Evolutionary conservation across 805 yeast species (phyloP).

Genomic region (Candida koratica): DNA sequence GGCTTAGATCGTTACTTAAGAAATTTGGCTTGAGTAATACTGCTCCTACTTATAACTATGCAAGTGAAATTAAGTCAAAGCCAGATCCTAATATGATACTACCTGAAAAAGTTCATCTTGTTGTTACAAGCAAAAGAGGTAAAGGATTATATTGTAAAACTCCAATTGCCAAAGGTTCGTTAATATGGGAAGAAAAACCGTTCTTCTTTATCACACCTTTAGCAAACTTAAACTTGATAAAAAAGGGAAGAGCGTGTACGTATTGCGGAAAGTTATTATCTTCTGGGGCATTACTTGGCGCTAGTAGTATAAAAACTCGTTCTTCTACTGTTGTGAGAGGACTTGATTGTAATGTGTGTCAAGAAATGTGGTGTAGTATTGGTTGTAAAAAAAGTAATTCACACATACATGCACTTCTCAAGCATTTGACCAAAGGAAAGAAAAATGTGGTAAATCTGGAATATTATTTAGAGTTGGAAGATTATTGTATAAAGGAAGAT

Average conservation of each 20-base stretch:
- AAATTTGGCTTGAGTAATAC: conserved; percentile 48
- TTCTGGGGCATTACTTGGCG: conserved; percentile 10
- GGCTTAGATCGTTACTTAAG: conserved; percentile 52
- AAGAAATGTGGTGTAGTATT: conserved; percentile 67
- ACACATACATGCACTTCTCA: conserved; percentile 49
- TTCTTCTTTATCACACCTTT: conserved; percentile 67
- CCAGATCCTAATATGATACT: conserved; percentile 43
- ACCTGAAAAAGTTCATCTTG: conserved; percentile 43
- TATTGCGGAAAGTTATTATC: conserved; percentile 59
- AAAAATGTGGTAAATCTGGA: conserved; percentile 39
- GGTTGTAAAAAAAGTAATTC: conserved; percentile 54
- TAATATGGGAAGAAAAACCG: conserved; percentile 57
- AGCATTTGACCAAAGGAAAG: conserved; percentile 47
- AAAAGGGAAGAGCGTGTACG: conserved; percentile 64
- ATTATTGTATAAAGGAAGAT: conserved; percentile 57
- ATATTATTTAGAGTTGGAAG: conserved; percentile 54
- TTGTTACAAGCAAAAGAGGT: conserved; percentile 52
- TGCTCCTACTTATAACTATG: conserved; percentile 44
- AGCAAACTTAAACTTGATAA: conserved; percentile 57
- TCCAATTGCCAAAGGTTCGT: conserved; percentile 45
- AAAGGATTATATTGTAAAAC: conserved; percentile 56
- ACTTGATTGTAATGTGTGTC: conserved; percentile 62
- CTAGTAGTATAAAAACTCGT: not conserved
- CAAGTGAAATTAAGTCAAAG: conserved; percentile 49
- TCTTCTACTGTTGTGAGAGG: conserved; percentile 34